Conservation (phyloP, 805 yeast genomes). For the Cyberlindnera nakhonratchasimensis region DNA sequence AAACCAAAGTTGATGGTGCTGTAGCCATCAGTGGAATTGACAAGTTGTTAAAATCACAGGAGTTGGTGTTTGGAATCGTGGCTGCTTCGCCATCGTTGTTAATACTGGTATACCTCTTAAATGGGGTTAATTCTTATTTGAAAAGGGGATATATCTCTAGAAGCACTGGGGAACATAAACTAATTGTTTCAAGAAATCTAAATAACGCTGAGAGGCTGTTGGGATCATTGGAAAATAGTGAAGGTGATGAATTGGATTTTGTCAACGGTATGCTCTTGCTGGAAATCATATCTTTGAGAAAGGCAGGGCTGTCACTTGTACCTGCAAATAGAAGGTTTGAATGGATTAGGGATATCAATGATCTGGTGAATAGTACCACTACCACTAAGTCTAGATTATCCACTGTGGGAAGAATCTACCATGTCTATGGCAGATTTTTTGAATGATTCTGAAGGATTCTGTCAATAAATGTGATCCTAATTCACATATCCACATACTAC, state of each 20-base stretch:
- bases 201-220: slow-evolving; percentile 59
- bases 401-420: slow-evolving; percentile 57
- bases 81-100: slow-evolving; percentile 81
- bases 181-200: slow-evolving; percentile 40
- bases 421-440: slow-evolving; percentile 45
- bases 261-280: slow-evolving; percentile 62
- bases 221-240: slow-evolving; percentile 22
- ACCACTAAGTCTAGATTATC: slow-evolving; percentile 38
- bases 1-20: slow-evolving; percentile 92
- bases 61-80: slow-evolving; percentile 87
- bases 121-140: slow-evolving; percentile 29
- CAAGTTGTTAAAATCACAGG: slow-evolving; percentile 83
- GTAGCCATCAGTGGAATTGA: slow-evolving; percentile 90
- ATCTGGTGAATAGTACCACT: slow-evolving; percentile 44
- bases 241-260: slow-evolving; percentile 30
- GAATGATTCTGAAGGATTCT: background rate
- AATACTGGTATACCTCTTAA: slow-evolving; percentile 46
- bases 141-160: slow-evolving; percentile 34
- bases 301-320: slow-evolving; percentile 44
- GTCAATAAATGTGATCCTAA: background rate
- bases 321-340: slow-evolving; percentile 49
- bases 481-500: background rate
- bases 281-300: slow-evolving; percentile 57
- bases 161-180: slow-evolving; percentile 22
- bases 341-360: slow-evolving; percentile 64